Percentiles rank a stretch among this genome's conserved stretches.
phyloP scores from a whole-genome alignment of 805 yeast species.

The Babjeviella inositovora region DNA sequence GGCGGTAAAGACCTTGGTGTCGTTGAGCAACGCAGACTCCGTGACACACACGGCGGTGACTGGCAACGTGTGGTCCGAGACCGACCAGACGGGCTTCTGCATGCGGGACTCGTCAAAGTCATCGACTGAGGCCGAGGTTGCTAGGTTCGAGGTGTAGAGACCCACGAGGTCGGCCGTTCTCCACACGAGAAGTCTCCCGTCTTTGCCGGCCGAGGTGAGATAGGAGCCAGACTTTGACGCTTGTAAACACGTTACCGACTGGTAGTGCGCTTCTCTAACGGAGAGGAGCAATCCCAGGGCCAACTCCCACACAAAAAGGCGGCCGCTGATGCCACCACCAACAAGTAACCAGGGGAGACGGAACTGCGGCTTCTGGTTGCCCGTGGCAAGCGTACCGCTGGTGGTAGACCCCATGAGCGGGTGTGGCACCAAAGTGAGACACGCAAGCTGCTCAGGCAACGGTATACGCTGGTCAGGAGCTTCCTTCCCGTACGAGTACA shows the following conservation, averaged over 20 bases:
- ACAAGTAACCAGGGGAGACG: conserved; percentile 49
- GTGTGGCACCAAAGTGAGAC: conserved; percentile 29
- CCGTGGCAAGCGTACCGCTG: conserved; percentile 7
- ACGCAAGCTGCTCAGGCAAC: conserved; percentile 61
- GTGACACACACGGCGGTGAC: conserved; percentile 22
- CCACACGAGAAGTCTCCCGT: conserved; percentile 71
- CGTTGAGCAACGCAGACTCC: conserved; percentile 33
- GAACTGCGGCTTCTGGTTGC: conserved; percentile 17
- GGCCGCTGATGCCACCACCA: conserved; percentile 66
- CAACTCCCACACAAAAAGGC: conserved; percentile 74
- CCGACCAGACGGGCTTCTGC: conserved; percentile 38
- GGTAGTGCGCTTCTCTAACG: conserved; percentile 77
- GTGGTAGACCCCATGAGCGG: conserved; percentile 13
- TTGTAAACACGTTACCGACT: conserved; percentile 42
- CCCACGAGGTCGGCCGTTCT: conserved; percentile 41
- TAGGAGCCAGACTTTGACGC: conserved; percentile 50
- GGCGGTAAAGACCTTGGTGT: conserved; percentile 46
- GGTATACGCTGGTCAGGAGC: conserved; percentile 69
- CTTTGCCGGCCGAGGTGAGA: conserved; percentile 64
- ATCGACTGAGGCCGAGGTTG: conserved; percentile 9
- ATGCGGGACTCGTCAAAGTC: conserved; percentile 12
- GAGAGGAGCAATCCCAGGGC: conserved; percentile 57
- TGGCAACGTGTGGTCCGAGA: conserved; percentile 43
- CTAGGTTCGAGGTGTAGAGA: no score
- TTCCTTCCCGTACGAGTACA: conserved; percentile 51